Evolutionary conservation across 495 filamentous ascomycete species (phyloP), one percentile per base, ranked within the genome.

Genomic region (Jackrogersella minutella): DNA sequence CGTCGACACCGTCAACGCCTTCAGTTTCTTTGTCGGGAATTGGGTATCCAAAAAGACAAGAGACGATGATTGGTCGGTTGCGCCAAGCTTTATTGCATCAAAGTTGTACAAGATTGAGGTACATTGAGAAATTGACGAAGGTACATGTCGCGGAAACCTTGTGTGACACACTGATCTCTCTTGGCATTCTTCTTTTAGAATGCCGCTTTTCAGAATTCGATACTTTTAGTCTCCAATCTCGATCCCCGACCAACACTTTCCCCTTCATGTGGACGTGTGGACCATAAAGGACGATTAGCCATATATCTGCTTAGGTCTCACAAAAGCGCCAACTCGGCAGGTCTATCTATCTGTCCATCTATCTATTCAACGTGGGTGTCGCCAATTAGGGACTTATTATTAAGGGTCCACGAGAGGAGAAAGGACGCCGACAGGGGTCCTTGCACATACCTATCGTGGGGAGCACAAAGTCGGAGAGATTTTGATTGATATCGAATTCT

Each of bases 151-250:
- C n/a, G 26, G 62, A 50, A 39, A 74, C 68, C 58, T 72, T 62
- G 43, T 49, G 34, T 13, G 24, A 70, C 66, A 56, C 41, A 43
- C 40, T 40, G 40, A 46, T 64, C 62, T 43, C 58, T 59, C 28
- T 71, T 68, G 69, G 66, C 58, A 72, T 66, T 72, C 51, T 66
- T 55, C 41, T 26, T 68, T 73, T 58, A 51, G 62, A 39, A 71
- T 63, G 44, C 58, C 66, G 64, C 24, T 66, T 67, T 51, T 63
- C 56, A 74, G 50, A 74, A 72, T 72, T 56, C 69, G 58, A 74
- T 74, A 41, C 44, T 68, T 36, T 37, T 31, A n/a, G 47, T 53
- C 36, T 30, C 54, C 54, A 61, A 70, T 72, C 72, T 62, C 56
- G 72, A 74, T 73, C 67, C 56, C 39, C 40, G 50, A 21, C 53